Evolutionary conservation across 208 protist species (phyloP).

Genomic region (Trypanosoma cruzi): DNA sequence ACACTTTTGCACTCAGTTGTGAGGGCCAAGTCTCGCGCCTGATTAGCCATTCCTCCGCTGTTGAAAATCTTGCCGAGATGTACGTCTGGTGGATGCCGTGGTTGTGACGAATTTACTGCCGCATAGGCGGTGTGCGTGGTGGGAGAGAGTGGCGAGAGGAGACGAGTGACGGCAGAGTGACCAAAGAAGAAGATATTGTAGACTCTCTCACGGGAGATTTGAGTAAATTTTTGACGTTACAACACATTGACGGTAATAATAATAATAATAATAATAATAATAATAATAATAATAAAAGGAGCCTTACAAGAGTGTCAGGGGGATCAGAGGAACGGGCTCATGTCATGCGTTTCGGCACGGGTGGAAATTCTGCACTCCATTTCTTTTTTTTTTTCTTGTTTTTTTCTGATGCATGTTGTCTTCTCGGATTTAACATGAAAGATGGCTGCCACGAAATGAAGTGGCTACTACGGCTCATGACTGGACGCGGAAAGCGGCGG

Average conservation of each 20-base stretch:
- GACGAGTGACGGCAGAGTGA: not conserved
- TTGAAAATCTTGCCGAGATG: constrained; percentile 94
- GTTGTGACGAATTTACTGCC: constrained; percentile 56
- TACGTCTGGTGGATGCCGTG: constrained; percentile 98
- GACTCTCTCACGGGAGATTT: not conserved
- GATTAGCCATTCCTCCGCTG: constrained; percentile 90
- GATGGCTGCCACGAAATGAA: constrained; percentile 44
- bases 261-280: not conserved
- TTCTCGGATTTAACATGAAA: not conserved
- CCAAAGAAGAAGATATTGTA: not conserved
- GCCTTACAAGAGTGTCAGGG: not conserved
- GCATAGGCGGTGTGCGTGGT: not conserved
- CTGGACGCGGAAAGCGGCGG: constrained; percentile 22
- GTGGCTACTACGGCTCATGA: constrained; percentile 63
- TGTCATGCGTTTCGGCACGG: not conserved
- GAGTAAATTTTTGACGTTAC: not conserved
- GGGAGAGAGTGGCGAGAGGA: not conserved
- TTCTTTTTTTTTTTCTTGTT: constrained; percentile 14
- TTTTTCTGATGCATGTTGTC: not conserved
- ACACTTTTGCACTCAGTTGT: constrained; percentile 84
- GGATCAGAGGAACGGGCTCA: not conserved
- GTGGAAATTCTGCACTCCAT: not conserved
- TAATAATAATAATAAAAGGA: not conserved
- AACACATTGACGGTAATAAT: not conserved
- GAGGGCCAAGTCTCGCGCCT: constrained; percentile 94